A percentile compares a stretch with the other conserved stretches of the same genome.
phyloP scores from a whole-genome alignment of 257 asterid species.

The Pogostemon cablin region DNA sequence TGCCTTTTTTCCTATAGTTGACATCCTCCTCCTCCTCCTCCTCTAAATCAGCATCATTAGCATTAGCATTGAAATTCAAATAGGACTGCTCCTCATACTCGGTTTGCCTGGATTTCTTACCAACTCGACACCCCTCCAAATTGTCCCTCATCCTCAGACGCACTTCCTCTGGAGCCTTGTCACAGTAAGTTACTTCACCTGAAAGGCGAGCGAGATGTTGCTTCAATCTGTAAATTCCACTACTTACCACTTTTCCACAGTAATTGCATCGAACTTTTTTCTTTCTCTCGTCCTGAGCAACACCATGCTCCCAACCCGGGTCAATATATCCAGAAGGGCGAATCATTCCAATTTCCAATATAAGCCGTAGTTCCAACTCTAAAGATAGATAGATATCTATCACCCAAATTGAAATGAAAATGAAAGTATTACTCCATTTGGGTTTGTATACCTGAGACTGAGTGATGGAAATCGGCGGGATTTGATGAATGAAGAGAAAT shows the following conservation, averaged over 20 bases:
- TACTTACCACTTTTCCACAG: conserved; percentile 91
- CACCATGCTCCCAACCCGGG: conserved; percentile 96
- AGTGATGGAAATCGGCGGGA: conserved; percentile 23
- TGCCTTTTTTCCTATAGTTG: conserved; percentile 66
- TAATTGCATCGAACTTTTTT: conserved; percentile 88
- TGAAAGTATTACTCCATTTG: not conserved
- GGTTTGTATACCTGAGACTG: conserved; percentile 28
- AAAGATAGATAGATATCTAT: not conserved
- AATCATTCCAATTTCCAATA: not conserved
- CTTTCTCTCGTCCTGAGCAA: conserved; percentile 88
- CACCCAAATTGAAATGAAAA: no score
- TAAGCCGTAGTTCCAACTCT: not conserved
- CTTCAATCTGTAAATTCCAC: conserved; percentile 90
- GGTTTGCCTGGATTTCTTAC: conserved; percentile 66
- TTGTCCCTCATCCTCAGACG: conserved; percentile 74
- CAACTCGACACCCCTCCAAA: conserved; percentile 80
- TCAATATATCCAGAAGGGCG: conserved; percentile 77
- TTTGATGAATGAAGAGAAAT: conserved; percentile 22
- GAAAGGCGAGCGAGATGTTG: conserved; percentile 90
- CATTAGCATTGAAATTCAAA: conserved; percentile 54
- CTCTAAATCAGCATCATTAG: conserved; percentile 59
- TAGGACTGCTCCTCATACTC: conserved; percentile 78
- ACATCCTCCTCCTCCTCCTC: conserved; percentile 59
- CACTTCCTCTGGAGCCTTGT: conserved; percentile 87
- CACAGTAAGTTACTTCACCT: conserved; percentile 90